phyloP scores from a whole-genome alignment of 371 early-diverging fungal genomes.

The Rozella allomycis region DNA sequence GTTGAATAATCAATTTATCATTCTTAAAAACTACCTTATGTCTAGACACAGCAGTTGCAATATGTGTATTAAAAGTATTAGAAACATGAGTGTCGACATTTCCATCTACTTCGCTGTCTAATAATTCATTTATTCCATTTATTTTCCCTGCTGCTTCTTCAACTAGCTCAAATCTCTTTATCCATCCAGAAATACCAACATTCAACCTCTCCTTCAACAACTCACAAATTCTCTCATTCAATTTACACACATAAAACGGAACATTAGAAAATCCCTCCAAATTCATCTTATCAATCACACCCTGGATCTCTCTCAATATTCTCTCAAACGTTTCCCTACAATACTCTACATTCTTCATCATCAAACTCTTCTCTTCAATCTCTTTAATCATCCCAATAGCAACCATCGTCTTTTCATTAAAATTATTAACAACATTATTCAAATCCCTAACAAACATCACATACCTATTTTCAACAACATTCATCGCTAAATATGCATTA shows the following conservation, averaged over 20 bases:
- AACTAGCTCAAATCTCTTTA: too few relatives aligned
- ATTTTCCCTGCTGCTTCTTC: too few relatives aligned
- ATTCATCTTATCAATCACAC: constrained; percentile 58
- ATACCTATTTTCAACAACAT: constrained; percentile 58
- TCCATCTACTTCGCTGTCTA: too few relatives aligned
- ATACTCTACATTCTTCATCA: constrained; percentile 60
- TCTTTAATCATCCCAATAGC: constrained; percentile 59
- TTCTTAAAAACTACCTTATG: too few relatives aligned
- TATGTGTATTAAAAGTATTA: too few relatives aligned
- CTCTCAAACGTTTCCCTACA: constrained; percentile 34
- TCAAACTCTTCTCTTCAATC: constrained; percentile 48
- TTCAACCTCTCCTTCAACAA: too few relatives aligned
- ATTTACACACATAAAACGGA: constrained; percentile 58
- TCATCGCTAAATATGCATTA: constrained; percentile 22
- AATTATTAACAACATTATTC: constrained; percentile 61
- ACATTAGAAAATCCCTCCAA: constrained; percentile 82
- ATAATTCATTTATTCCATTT: too few relatives aligned
- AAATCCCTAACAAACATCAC: constrained; percentile 85
- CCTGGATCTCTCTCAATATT: neutral
- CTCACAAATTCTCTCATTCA: constrained; percentile 60
- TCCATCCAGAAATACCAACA: too few relatives aligned
- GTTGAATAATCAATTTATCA: too few relatives aligned
- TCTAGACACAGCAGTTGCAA: too few relatives aligned
- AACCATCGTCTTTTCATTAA: constrained; percentile 80
- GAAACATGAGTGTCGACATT: too few relatives aligned